Conservation (phyloP, 495 filamentous ascomycete genomes). For the Alectoria sarmentosa region DNA sequence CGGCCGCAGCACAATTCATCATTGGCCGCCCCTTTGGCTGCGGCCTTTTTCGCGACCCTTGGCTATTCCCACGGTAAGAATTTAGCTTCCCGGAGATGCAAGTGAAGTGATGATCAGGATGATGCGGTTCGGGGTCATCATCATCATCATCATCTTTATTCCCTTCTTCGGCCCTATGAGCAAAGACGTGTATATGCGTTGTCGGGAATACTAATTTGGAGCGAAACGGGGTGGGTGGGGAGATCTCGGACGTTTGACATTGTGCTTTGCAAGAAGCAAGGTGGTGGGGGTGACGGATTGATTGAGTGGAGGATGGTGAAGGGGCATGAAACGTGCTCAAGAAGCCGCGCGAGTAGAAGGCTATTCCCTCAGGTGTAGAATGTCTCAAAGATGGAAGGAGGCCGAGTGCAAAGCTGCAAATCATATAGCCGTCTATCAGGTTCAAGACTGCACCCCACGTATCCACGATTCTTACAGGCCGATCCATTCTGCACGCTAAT, state of each 20-base stretch:
- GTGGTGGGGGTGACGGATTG: too few species aligned
- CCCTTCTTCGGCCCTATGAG: not conserved
- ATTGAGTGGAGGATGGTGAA: not conserved
- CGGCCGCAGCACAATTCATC: not conserved
- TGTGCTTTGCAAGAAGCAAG: too few species aligned
- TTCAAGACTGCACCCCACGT: not conserved
- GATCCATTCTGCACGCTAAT: not conserved
- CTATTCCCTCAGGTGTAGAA: not conserved
- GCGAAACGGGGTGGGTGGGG: not conserved
- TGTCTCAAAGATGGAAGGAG: too few species aligned
- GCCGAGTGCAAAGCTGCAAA: too few species aligned
- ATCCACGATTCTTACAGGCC: not conserved
- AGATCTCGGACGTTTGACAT: conserved; percentile 9
- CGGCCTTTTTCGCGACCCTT: not conserved
- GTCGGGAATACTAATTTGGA: not conserved
- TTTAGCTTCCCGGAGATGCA: not conserved
- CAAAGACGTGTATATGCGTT: too few species aligned
- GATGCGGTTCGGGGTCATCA: not conserved
- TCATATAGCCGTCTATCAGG: too few species aligned
- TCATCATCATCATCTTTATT: too few species aligned
- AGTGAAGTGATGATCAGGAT: not conserved
- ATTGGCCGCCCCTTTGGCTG: not conserved
- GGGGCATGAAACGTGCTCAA: not conserved
- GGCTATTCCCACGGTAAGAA: not conserved
- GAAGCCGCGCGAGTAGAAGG: not conserved